Conservation (phyloP, 2,329 filamentous ascomycete genomes). For the Arachnomyces sp. region DNA sequence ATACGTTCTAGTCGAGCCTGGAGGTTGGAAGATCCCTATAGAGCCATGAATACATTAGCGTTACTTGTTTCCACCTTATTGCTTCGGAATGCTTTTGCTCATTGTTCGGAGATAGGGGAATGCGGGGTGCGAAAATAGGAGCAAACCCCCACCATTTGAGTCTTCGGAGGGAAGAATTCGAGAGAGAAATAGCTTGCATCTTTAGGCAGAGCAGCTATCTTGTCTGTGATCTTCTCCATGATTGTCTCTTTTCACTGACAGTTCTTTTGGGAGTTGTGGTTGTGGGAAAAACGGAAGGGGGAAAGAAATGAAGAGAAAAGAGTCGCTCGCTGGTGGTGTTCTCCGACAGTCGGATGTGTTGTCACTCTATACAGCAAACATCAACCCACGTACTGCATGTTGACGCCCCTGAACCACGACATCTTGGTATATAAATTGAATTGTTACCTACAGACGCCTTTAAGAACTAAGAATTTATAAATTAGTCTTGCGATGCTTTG, state of each 20-base stretch:
- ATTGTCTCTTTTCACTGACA: slow-evolving; percentile 3
- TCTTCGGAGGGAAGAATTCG: slow-evolving; percentile 99
- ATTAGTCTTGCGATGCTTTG: too few species aligned
- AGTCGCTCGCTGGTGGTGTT: slow-evolving; percentile 6
- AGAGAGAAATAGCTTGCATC: slow-evolving; percentile 85
- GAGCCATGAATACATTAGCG: slow-evolving; percentile 17
- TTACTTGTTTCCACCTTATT: not conserved
- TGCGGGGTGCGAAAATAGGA: not conserved
- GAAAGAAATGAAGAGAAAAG: slow-evolving; percentile 15
- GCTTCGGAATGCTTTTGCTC: slow-evolving; percentile 1
- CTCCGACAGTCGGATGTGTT: too few species aligned
- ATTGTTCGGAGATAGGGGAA: not conserved
- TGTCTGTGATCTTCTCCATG: slow-evolving; percentile 89
- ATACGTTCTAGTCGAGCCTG: slow-evolving; percentile 90
- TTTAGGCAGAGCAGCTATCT: slow-evolving; percentile 81
- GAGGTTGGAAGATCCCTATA: slow-evolving; percentile 78
- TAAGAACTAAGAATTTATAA: too few species aligned
- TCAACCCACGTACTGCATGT: too few species aligned
- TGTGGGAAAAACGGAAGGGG: slow-evolving; percentile 10
- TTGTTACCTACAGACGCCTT: too few species aligned
- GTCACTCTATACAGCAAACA: slow-evolving; percentile 16
- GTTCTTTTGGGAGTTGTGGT: too few species aligned
- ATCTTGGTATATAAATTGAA: too few species aligned
- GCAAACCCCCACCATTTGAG: slow-evolving; percentile 58
- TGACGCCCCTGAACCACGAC: too few species aligned